Percentiles rank a stretch among this genome's conserved stretches.
phyloP scores from a whole-genome alignment of 169 alveolate species.

The Cryptosporidium sp. region DNA sequence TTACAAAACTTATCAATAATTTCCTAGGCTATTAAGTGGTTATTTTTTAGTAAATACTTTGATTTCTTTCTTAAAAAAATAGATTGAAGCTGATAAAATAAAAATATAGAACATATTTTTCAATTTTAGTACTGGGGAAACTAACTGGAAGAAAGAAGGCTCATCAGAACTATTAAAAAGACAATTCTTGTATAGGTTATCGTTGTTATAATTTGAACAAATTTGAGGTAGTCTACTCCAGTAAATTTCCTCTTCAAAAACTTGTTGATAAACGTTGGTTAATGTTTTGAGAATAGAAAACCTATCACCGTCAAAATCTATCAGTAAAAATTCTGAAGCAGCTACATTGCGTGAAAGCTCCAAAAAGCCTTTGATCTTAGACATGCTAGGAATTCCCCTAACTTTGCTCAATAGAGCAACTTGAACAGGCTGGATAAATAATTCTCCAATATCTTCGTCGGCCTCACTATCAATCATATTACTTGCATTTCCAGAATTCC shows the following conservation, averaged over 20 bases:
- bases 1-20: not conserved
- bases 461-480: not conserved
- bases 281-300: slow-evolving; percentile 8
- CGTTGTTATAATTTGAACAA: slow-evolving; percentile 34
- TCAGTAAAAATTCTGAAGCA: not conserved
- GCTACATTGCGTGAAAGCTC: not conserved
- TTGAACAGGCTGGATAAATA: slow-evolving; percentile 63
- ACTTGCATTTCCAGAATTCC: not conserved
- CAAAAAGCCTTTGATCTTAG: slow-evolving; percentile 51
- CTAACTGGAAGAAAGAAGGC: not conserved
- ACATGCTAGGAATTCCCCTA: slow-evolving; percentile 21
- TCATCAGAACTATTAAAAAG: slow-evolving; percentile 4
- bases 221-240: slow-evolving; percentile 42
- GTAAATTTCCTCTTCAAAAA: slow-evolving; percentile 37
- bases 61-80: not conserved
- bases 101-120: not conserved
- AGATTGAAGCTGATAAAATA: not conserved
- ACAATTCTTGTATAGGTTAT: slow-evolving; percentile 52
- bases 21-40: not conserved
- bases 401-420: slow-evolving; percentile 1
- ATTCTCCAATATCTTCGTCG: slow-evolving; percentile 11
- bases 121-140: not conserved
- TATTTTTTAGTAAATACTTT: not conserved
- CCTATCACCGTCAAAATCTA: slow-evolving; percentile 67
- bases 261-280: slow-evolving; percentile 1